phyloP scores from a whole-genome alignment of 2,329 filamentous ascomycete genomes.

The Hymenoscyphus repandus region DNA sequence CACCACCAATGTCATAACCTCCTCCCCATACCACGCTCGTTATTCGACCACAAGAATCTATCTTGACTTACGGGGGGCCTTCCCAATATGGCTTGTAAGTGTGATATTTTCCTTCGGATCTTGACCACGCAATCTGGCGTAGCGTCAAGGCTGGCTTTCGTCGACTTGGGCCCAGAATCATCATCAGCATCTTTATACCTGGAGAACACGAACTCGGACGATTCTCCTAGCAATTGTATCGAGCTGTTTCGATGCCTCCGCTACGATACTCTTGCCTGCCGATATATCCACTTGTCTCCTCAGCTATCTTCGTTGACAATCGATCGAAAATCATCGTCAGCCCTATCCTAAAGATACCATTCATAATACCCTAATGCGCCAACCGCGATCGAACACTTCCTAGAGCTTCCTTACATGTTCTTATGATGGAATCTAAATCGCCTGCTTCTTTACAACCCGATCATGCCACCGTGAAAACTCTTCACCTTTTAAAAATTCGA shows the following conservation, averaged over 20 bases:
- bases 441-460: constrained; percentile 16
- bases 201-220: constrained; percentile 10
- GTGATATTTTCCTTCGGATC: constrained; percentile 11
- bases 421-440: constrained; percentile 21
- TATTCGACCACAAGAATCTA: background rate
- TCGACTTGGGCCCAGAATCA: constrained; percentile 23
- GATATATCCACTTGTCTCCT: constrained; percentile 11
- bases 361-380: constrained; percentile 28
- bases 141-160: constrained; percentile 21
- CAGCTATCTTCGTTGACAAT: constrained; percentile 19
- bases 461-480: constrained; percentile 17
- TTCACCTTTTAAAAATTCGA: constrained; percentile 17
- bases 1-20: constrained; percentile 8
- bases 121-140: constrained; percentile 7
- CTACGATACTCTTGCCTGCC: constrained; percentile 6
- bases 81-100: constrained; percentile 37
- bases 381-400: constrained; percentile 13
- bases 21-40: constrained; percentile 14
- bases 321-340: constrained; percentile 23
- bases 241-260: constrained; percentile 2
- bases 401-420: constrained; percentile 8
- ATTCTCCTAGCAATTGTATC: constrained; percentile 4
- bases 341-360: constrained; percentile 19
- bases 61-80: constrained; percentile 25
- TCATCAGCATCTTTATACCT: constrained; percentile 18